Conservation (phyloP, 164 flowering plant genomes). For the Vitis vinifera region DNA sequence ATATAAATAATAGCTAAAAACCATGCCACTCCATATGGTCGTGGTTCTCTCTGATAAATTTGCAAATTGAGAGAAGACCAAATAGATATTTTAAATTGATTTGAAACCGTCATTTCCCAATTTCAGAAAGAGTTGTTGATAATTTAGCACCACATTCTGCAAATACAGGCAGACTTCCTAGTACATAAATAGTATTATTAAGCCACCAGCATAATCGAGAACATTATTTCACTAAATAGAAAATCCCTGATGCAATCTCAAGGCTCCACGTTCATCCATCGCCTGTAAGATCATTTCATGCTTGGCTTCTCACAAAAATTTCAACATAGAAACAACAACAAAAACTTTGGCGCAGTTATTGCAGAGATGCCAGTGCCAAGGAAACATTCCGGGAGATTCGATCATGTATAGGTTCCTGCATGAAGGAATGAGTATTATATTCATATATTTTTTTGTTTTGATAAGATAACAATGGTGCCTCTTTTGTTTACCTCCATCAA, state of each 20-base stretch:
- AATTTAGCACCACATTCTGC: background rate
- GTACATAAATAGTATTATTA: no score
- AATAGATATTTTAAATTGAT: background rate
- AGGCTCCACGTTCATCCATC: no score
- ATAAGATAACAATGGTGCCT: no score
- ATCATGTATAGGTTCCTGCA: conserved; percentile 81
- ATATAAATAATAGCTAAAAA: no score
- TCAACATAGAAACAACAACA: background rate
- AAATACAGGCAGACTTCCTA: background rate
- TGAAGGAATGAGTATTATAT: background rate
- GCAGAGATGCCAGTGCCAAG: conserved; percentile 52
- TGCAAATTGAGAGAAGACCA: background rate
- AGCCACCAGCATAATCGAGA: no score
- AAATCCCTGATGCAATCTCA: no score
- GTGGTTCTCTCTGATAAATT: background rate
- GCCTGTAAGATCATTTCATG: no score
- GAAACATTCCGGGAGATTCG: conserved; percentile 75
- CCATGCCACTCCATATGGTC: no score
- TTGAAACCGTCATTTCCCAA: background rate
- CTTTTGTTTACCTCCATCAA: conserved; percentile 41
- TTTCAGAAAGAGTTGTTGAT: background rate
- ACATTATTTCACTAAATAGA: no score
- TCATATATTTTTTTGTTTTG: no score
- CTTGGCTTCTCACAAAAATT: background rate
- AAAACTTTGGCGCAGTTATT: background rate